Conservation (phyloP, 331 rosid genomes). For the Rosa hybrid region DNA sequence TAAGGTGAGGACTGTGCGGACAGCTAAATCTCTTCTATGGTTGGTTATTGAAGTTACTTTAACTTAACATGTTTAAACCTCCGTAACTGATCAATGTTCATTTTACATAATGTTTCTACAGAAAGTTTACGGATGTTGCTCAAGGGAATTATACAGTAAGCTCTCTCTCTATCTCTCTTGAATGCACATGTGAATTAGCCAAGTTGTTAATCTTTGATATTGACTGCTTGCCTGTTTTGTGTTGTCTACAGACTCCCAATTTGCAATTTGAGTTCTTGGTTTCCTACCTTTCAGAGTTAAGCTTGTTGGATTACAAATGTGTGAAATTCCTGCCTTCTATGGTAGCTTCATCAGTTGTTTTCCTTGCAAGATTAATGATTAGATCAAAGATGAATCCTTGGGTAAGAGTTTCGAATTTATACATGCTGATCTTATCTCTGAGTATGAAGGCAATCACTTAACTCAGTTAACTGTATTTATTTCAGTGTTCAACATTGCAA, state of each 20-base stretch:
- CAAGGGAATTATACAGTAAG: slow-evolving; percentile 40
- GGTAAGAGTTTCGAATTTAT: slow-evolving; percentile 39
- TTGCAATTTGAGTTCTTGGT: slow-evolving; percentile 52
- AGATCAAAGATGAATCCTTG: slow-evolving; percentile 54
- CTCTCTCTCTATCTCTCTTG: background rate
- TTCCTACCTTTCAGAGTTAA: slow-evolving; percentile 66
- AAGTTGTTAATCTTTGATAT: background rate
- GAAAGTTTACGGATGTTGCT: slow-evolving; percentile 53
- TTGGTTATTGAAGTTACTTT: background rate
- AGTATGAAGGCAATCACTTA: slow-evolving; percentile 1
- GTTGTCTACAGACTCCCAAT: slow-evolving; percentile 36
- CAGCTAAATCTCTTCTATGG: background rate
- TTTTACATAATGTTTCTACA: slow-evolving; percentile 24
- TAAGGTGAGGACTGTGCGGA: slow-evolving; percentile 42
- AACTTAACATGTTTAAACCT: background rate
- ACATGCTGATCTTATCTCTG: background rate
- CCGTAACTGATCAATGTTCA: slow-evolving; percentile 20
- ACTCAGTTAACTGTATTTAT: slow-evolving; percentile 12
- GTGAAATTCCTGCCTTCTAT: slow-evolving; percentile 73
- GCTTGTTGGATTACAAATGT: slow-evolving; percentile 72
- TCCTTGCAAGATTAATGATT: slow-evolving; percentile 58
- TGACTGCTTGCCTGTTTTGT: background rate
- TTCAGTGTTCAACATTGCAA: slow-evolving; percentile 45
- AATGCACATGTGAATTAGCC: background rate
- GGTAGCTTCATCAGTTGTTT: slow-evolving; percentile 67